Evolutionary conservation across 2,329 filamentous ascomycete species (phyloP).

Genomic region (Paecilomyces fulvus): DNA sequence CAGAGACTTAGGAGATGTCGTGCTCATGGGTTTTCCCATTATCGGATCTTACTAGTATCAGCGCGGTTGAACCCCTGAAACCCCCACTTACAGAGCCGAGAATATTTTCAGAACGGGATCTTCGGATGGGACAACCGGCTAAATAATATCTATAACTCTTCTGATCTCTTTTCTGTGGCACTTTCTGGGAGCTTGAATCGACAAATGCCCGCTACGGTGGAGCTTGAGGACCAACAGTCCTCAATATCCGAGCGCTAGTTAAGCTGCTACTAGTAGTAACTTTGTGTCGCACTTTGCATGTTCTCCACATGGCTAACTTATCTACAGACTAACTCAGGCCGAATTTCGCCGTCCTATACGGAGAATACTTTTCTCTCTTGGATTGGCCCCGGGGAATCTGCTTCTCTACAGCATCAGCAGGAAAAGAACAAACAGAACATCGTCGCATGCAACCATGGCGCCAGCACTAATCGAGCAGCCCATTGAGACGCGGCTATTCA

Average conservation of each 20-base stretch:
- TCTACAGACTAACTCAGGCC: not conserved
- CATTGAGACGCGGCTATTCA: constrained; percentile 12
- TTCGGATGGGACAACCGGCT: no score
- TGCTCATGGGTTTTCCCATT: no score
- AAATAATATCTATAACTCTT: not conserved
- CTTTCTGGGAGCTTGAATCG: not conserved
- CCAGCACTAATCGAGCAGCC: not conserved
- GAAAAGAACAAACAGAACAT: not conserved
- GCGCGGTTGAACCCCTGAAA: no score
- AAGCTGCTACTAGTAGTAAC: no score
- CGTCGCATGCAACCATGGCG: not conserved
- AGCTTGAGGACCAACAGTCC: not conserved
- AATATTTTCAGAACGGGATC: no score
- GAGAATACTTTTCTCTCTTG: not conserved
- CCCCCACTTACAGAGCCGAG: no score
- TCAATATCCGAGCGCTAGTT: no score
- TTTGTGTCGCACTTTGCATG: not conserved
- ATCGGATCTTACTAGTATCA: no score
- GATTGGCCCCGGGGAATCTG: not conserved
- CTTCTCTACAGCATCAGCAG: not conserved
- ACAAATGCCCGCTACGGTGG: not conserved
- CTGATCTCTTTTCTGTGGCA: not conserved
- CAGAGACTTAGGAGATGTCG: no score
- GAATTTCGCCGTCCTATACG: not conserved
- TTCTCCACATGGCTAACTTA: not conserved